Evolutionary conservation across 176 grass and related monocot species (phyloP).

Genomic region (Phragmites australis): DNA sequence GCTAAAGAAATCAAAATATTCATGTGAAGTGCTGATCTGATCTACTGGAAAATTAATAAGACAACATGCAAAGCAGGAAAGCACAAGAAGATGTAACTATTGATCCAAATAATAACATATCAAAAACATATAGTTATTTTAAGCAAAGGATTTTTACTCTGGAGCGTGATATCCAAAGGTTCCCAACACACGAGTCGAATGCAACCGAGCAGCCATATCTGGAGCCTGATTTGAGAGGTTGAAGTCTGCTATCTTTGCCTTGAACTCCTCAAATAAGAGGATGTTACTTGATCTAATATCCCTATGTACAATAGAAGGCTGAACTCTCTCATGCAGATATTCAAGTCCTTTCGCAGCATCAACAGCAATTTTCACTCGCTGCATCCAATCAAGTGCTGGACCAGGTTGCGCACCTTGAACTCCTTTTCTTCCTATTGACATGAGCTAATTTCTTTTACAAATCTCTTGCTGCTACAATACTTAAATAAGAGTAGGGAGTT

Average conservation of each 20-base stretch:
- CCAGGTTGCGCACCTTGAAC: conserved; percentile 88
- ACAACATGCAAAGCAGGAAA: background rate
- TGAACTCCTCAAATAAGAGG: conserved; percentile 90
- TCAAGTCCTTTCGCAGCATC: conserved; percentile 85
- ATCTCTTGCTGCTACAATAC: background rate
- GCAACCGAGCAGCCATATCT: conserved; percentile 86
- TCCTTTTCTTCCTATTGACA: conserved; percentile 75
- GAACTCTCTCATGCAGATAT: conserved; percentile 89
- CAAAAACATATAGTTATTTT: background rate
- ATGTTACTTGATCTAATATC: conserved; percentile 92
- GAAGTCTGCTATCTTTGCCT: conserved; percentile 89
- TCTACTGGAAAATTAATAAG: background rate
- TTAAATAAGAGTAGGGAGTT: background rate
- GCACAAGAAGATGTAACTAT: background rate
- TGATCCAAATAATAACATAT: conserved; percentile 10
- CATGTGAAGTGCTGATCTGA: background rate
- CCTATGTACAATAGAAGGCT: conserved; percentile 77
- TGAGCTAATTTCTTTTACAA: too few relatives aligned
- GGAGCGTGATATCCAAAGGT: conserved; percentile 96
- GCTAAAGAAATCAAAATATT: background rate
- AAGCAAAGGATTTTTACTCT: conserved; percentile 61
- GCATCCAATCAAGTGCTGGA: conserved; percentile 87
- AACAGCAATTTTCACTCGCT: conserved; percentile 74
- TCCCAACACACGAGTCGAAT: conserved; percentile 90
- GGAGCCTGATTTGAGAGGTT: conserved; percentile 93